Evolutionary conservation across 176 grass and related monocot species (phyloP).

Genomic region (Saccharum spontaneum): DNA sequence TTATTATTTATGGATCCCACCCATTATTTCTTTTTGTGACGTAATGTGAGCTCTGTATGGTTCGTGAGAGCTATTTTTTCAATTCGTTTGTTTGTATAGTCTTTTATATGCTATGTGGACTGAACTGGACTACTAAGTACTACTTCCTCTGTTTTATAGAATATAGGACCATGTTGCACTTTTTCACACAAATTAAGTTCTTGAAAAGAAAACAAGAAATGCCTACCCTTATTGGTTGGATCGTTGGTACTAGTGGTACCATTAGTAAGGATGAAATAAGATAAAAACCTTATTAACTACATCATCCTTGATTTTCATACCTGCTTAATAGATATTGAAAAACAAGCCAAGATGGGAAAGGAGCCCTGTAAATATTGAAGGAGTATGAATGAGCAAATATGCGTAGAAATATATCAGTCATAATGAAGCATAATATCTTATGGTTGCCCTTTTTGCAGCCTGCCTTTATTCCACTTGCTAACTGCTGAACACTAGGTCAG

Average conservation of each 20-base stretch:
- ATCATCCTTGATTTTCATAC: not conserved
- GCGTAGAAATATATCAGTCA: not conserved
- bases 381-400: not conserved
- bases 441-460: not conserved
- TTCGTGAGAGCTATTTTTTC: not conserved
- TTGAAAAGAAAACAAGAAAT: not conserved
- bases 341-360: not conserved
- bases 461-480: not conserved
- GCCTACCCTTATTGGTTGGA: not conserved
- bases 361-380: not conserved
- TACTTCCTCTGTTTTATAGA: not conserved
- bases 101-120: not conserved
- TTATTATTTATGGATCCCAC: not conserved
- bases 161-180: not conserved
- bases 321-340: not conserved
- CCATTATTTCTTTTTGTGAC: slow-evolving; percentile 3
- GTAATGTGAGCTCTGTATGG: not conserved
- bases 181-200: not conserved
- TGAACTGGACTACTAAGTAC: not conserved
- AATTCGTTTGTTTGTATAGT: not conserved
- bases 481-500: too few species aligned
- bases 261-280: not conserved
- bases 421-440: not conserved
- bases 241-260: not conserved
- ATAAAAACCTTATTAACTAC: not conserved